Conservation (phyloP, 2,329 filamentous ascomycete genomes). For the Aspergillus felis region DNA sequence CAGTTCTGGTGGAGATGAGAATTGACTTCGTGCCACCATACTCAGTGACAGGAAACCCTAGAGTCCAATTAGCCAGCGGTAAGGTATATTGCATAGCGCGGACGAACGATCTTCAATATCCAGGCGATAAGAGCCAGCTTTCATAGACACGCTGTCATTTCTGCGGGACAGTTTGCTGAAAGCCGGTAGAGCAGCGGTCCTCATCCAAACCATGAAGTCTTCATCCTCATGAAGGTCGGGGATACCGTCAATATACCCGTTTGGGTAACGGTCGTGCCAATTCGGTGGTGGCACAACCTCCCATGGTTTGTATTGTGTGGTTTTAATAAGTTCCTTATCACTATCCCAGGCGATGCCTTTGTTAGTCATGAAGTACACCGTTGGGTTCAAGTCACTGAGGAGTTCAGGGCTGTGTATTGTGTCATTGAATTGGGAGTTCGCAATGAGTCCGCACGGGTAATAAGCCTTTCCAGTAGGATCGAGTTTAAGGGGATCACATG, state of each 20-base stretch:
- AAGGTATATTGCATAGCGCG: background rate
- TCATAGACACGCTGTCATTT: conserved; percentile 69
- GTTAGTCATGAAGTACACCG: conserved; percentile 70
- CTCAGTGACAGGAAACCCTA: conserved; percentile 73
- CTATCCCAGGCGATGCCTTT: conserved; percentile 81
- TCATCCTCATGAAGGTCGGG: conserved; percentile 73
- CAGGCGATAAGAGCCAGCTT: conserved; percentile 68
- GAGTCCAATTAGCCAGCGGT: conserved; percentile 11
- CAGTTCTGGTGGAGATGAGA: conserved; percentile 80
- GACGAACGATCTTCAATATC: conserved; percentile 73
- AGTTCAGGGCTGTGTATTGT: conserved; percentile 67
- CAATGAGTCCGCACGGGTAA: conserved; percentile 93
- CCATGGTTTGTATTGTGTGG: conserved; percentile 60
- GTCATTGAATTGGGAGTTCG: conserved; percentile 97
- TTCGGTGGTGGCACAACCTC: conserved; percentile 80
- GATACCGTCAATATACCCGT: conserved; percentile 64
- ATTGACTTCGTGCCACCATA: conserved; percentile 89
- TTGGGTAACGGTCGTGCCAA: conserved; percentile 68
- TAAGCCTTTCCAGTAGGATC: conserved; percentile 62
- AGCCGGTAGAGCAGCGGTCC: conserved; percentile 84
- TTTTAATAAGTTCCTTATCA: conserved; percentile 74
- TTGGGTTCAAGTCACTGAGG: conserved; percentile 47
- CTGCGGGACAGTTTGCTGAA: conserved; percentile 91
- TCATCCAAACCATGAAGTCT: conserved; percentile 97
- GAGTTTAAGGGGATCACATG: conserved; percentile 69